phyloP scores from a whole-genome alignment of 1,284 basidiomycete genomes.

The Sutorius eximius region DNA sequence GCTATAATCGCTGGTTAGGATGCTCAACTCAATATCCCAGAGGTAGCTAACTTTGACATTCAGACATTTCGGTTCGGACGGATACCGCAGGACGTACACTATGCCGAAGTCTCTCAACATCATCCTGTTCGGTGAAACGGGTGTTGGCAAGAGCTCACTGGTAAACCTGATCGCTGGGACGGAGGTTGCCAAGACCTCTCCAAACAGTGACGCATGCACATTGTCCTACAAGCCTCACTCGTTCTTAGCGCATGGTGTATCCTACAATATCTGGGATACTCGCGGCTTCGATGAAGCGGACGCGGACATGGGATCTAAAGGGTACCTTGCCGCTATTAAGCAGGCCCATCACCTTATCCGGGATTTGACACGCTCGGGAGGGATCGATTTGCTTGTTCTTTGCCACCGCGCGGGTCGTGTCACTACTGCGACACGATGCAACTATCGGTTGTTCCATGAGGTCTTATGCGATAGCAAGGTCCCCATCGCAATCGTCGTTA shows the following conservation, averaged over 20 bases:
- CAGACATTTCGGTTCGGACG: background rate
- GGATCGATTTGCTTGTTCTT: background rate
- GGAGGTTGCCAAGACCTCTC: background rate
- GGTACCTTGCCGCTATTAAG: background rate
- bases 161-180: background rate
- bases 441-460: background rate
- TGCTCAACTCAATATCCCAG: background rate
- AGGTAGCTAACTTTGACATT: background rate
- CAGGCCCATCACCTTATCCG: background rate
- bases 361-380: background rate
- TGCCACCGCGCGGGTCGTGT: background rate
- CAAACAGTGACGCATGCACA: background rate
- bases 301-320: background rate
- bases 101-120: background rate
- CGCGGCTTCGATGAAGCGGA: background rate
- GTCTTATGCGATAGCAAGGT: background rate
- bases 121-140: background rate
- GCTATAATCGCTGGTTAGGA: background rate
- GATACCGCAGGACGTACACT: background rate
- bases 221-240: background rate
- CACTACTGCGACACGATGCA: background rate
- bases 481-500: background rate
- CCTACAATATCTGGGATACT: background rate
- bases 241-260: background rate
- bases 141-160: background rate